Percentiles rank a stretch among this genome's conserved stretches.
Evolutionary conservation across 768 basidiomycete species (phyloP).

Genomic region (Russula compacta): DNA sequence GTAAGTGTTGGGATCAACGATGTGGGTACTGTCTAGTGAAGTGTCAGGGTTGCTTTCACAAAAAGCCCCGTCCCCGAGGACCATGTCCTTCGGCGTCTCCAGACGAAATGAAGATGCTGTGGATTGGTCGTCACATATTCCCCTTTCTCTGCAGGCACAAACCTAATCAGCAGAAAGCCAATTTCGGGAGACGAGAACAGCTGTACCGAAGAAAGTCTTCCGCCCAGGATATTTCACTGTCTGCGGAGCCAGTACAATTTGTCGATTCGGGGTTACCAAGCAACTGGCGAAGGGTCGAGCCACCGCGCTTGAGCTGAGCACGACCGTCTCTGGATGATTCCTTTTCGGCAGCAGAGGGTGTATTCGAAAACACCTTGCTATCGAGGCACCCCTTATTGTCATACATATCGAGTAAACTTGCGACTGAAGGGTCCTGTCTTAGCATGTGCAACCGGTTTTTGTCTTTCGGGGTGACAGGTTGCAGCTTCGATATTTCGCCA

Average conservation of each 20-base stretch:
- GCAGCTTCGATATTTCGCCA: constrained; percentile 25
- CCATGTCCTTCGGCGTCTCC: constrained; percentile 41
- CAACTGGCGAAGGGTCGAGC: constrained; percentile 67
- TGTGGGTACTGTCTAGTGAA: constrained; percentile 31
- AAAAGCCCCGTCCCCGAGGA: constrained; percentile 28
- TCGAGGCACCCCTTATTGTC: constrained; percentile 63
- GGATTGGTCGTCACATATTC: constrained; percentile 30
- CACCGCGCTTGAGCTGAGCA: constrained; percentile 49
- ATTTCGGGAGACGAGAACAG: background rate
- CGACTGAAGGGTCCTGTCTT: constrained; percentile 71
- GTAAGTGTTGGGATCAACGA: constrained; percentile 30
- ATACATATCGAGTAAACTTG: constrained; percentile 62
- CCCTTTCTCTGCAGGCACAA: constrained; percentile 34
- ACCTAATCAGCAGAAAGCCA: background rate
- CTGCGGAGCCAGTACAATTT: constrained; percentile 32
- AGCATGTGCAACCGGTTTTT: constrained; percentile 47
- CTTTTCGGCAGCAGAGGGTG: constrained; percentile 31
- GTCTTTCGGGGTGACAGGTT: constrained; percentile 36
- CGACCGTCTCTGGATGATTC: constrained; percentile 30
- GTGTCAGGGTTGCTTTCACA: constrained; percentile 28
- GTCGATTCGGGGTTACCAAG: constrained; percentile 42
- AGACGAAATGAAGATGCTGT: constrained; percentile 42
- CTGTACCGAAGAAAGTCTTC: constrained; percentile 59
- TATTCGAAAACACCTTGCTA: constrained; percentile 55
- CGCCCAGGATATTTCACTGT: constrained; percentile 81